phyloP scores from a whole-genome alignment of 83 land plant species.

The Picea abies region DNA sequence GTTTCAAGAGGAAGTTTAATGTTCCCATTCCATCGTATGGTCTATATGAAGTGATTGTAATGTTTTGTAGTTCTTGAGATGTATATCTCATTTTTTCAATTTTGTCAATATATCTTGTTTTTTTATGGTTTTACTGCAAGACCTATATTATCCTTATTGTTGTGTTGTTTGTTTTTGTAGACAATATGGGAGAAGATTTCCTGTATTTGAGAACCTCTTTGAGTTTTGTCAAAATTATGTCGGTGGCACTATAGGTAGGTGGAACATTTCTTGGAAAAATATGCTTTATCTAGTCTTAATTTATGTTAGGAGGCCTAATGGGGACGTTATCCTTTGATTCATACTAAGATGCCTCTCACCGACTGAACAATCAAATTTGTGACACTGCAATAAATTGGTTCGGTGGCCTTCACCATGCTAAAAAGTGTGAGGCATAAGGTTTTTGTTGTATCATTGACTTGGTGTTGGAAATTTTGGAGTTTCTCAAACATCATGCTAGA shows the following conservation, averaged over 20 bases:
- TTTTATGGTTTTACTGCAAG: constrained; percentile 2
- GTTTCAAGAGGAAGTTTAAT: neutral
- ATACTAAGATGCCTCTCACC: constrained; percentile 93
- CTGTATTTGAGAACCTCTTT: constrained; percentile 96
- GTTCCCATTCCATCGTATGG: neutral
- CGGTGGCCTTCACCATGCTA: constrained; percentile 99
- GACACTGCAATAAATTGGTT: constrained; percentile 99
- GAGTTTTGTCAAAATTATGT: constrained; percentile 99
- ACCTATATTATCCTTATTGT: neutral
- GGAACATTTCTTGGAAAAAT: neutral
- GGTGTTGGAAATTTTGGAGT: constrained; percentile 96
- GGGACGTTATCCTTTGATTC: constrained; percentile 1
- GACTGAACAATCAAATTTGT: constrained; percentile 82
- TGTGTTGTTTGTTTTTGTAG: constrained; percentile 35
- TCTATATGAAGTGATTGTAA: neutral
- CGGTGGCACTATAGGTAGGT: constrained; percentile 97
- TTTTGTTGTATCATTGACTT: constrained; percentile 98
- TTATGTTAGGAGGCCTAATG: neutral
- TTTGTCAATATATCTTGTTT: neutral
- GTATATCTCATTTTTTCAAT: neutral
- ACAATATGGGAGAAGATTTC: constrained; percentile 99
- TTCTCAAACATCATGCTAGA: constrained; percentile 91
- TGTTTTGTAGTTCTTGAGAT: neutral
- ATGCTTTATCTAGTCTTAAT: neutral
- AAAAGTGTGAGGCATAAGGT: constrained; percentile 98